Base-by-base conservation (phyloP, 495 filamentous ascomycete genomes). In the Podospora didyma region DNA sequence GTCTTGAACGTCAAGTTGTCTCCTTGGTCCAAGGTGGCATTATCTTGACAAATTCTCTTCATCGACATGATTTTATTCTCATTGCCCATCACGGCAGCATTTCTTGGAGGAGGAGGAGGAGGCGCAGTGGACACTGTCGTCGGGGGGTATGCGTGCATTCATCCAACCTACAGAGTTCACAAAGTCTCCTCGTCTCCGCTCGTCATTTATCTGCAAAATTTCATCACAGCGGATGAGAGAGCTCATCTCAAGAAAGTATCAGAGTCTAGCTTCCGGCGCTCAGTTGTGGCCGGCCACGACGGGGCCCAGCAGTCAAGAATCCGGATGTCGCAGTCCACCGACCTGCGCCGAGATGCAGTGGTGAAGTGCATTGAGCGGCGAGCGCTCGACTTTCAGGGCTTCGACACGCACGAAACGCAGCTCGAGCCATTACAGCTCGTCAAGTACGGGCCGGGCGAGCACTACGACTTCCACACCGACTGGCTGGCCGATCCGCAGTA, bases 351-450 rank as follows among this genome's bases (percentile, higher is more conserved):
- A 61, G 79, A 86, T 62, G 62, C 69, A 26, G 74, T 78, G 1
- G 82, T 87, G 9, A 77, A 79, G 35, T 88, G 87, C 69, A 81
- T 89, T 50, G 82, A 86, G 64, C 69, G 76, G 24, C 85, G 87
- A 17, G 87, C 87, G 1, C 74, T 81, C 5, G 56, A 75, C 10
- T 85, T 90, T 66, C 85, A 88, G 61, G 86, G 86, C 65, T 87
- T 77, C 53, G 68, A 72, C 41, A 51, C 64, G n/a, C 71, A 69
- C 0, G 68, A 68, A 2, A 57, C 66, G 7, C 66, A 74, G 51
- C 69, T 80, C 2, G 78, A 81, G 65, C 72, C 75, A 0, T 54
- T 79, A 39, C 78, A 81, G 59, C 70, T 79, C 1, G 78, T 81
- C 35, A 70, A 73, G 48, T 81, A 82, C 60, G 70, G 62, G 4